Base-by-base conservation (phyloP, 805 yeast genomes). In the Zygosaccharomyces bailii region DNA sequence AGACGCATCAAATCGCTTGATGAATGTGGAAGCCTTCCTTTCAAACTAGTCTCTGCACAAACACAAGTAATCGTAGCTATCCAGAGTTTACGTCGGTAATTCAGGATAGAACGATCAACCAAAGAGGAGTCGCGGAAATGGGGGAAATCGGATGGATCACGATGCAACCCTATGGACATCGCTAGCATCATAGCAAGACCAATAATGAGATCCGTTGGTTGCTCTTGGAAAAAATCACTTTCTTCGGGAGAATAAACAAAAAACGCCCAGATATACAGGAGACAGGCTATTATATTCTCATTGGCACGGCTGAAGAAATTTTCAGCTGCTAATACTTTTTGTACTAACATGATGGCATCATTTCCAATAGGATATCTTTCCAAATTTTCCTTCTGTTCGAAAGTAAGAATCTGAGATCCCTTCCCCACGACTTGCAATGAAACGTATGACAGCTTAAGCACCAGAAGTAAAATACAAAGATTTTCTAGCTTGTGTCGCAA, bases 211-310 rank as follows among this genome's bases (percentile, higher is more conserved):
- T 61, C 68, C 1, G 69, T 61, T 14, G 69, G 67, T 32, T 62
- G 64, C 29, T 55, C 66, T 25, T 56, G 45, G 40, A 62, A 60
- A 19, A 59, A 57, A 47, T 65, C 68, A 18, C 66, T 65, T 46
- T 61, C 61, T 37, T 64, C 67, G 1, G 69, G 67, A 1, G 69
- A 58, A 40, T 61, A 56, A 9, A 56, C 65, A 25, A 57, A 57
- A 33, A 56, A 59, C 10, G 65, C 49, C 69, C 69, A 64, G 23
- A 61, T 53, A 36, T 60, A 64, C 34, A 61, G 49, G 25, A 60
- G 45, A 39, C 62, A 64, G 7, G 59, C 54, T 14, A 59, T 46
- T 16, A 54, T 56, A 35, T 57, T 64, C 51, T 63, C 69, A 24
- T 60, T 64, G 0, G 67, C 59, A 33, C 63, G 58, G 11, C 60